Base-by-base conservation (phyloP, 768 basidiomycete genomes). In the Sutorius australiensis region DNA sequence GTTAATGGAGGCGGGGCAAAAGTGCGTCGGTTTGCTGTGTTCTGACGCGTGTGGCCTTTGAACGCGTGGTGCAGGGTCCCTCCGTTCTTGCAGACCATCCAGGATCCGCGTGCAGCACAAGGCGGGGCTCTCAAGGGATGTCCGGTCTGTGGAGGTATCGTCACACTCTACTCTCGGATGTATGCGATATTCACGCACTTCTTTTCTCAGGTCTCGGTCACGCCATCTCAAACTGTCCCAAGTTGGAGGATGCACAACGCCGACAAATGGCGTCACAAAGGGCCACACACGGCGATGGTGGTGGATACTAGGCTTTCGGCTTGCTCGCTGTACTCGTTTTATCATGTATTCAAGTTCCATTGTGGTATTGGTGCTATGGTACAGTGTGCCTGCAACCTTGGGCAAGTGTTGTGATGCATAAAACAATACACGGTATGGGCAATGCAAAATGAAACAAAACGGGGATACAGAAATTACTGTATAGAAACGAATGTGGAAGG, bases 1-100 rank as follows among this genome's bases (percentile, higher is more conserved):
- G 42, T 74, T 99, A 50, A 87, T 95, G 78, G 97, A 98, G 71
- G 94, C 95, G 3, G 95, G 95, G 32, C 97, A 98, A 75, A 95
- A 95, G 95, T 95, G 53, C 46, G 83, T 79, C n/a, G 33, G 10
- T 9, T 21, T 31, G n/a, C 1, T 31, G 10, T 44, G 12, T 27
- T 21, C 3, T 12, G 6, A 2, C 10, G 11, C 13, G 31, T n/a
- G 5, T 14, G 36, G n/a, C n/a, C 2, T 16, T 31, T n/a, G 7
- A 11, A 28, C 3, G 41, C 16, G 5, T 10, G 36, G 7, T 16
- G 28, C 28, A 97, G 95, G 65, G 94, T 98, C 9, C 95, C 97
- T 0, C 92, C 92, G 19, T 98, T 98, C 77, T 72, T 99, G 60
- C 73, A 80, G 51, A 87, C 84, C 3, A 85, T 98, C 53, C 95